Conservation (phyloP, 306 rosid genomes). For the Prunus salicina region DNA sequence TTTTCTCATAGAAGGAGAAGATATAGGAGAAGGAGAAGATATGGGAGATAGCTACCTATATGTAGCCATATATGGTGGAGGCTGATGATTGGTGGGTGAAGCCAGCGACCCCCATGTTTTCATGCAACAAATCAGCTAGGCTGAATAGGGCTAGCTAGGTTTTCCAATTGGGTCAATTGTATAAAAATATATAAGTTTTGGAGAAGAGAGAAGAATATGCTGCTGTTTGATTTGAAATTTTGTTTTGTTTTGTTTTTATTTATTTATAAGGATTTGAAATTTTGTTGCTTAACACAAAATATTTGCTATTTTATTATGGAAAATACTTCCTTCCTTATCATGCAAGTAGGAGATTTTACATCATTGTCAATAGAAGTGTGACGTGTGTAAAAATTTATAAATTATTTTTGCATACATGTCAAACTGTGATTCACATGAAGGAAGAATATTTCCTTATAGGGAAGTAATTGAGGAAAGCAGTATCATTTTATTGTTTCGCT, state of each 20-base stretch:
- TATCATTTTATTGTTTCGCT: background rate
- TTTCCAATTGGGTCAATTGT: no score
- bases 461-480: no score
- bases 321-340: no score
- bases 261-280: background rate
- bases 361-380: no score
- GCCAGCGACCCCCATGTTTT: background rate
- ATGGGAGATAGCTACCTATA: background rate
- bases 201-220: no score
- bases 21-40: no score
- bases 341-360: rapidly evolving
- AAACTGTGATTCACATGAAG: no score
- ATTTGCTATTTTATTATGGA: background rate
- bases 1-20: background rate
- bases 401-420: no score
- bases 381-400: no score
- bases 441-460: no score
- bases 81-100: background rate
- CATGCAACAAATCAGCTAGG: background rate
- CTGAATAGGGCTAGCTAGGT: no score
- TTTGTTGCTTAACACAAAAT: background rate
- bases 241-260: background rate
- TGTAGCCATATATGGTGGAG: background rate
- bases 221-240: background rate
- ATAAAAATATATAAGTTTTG: no score